Base-by-base conservation (phyloP, 768 basidiomycete genomes). In the Mycena indigotica region DNA sequence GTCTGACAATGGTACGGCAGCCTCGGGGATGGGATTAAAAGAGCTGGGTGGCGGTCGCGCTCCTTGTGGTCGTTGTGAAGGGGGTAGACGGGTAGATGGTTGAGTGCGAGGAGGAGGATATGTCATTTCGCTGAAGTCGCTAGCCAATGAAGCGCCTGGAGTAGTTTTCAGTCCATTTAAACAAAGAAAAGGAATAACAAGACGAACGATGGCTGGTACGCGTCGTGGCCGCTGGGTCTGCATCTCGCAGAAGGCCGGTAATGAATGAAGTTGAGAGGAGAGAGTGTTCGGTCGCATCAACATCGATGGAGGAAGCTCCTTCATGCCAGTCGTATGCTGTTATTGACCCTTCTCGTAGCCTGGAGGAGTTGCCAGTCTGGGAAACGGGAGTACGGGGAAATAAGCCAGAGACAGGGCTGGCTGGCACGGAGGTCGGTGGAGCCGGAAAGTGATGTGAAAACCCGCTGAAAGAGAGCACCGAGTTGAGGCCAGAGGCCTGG, bases 191-290 rank as follows among this genome's bases (percentile, higher is more conserved):
- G 68, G 60, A 55, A 61, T n/a, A n/a, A n/a, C n/a, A 67, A 15
- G 75, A 77, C 28, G 64, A 60, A 16, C 73, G 72, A 25, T 70
- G 67, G 24, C 66, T 65, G 38, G 52, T 64, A 29, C 69, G 67
- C 17, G 32, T 35, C 28, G 64, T 26, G 21, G 29, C 35, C n/a
- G 66, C 28, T 49, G 52, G 59, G 24, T 72, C 67, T 44, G 69
- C 68, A 61, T 83, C 78, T 61, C 74, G 77, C 15, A 86, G 75
- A 16, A 86, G 71, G 5, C 76, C 76, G 17, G 85, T 85, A 58
- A 87, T 86, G 67, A 87, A 81, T 2, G 83, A 80, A 2, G 86
- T 85, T 6, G 84, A 78, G 21, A 88, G 76, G 41, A 86, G 70
- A 19, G 78, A 75, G 64, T 84, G 82, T 64, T 86, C 84, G 8